Base-by-base conservation (phyloP, 2,329 filamentous ascomycete species). In the Chrysosporium queenslandicum region DNA sequence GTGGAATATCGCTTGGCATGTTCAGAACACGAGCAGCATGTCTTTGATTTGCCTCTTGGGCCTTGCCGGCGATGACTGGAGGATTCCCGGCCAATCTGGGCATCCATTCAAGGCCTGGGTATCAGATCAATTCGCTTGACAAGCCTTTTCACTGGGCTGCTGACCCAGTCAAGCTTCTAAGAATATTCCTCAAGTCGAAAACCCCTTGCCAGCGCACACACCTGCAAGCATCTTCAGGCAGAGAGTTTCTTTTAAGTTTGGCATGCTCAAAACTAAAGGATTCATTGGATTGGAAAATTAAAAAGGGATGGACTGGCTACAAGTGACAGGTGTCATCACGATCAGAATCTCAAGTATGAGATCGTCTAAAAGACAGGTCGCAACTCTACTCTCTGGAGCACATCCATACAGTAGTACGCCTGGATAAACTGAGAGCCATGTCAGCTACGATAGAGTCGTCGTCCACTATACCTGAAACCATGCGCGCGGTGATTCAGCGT, bases 401-500 rank as follows among this genome's bases (percentile, higher is more conserved):
- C 3, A 4, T 21, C 3, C 8, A 14, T 41, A 23, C 20, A 43
- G 18, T 14, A 29, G 18, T 20, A 49, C 18, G n/a, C 14, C 9
- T 42, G 12, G n/a, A 4, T 20, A 34, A 21, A 12, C 42, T 16
- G 11, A 40, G 20, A 41, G 36, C 32, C 32, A 46, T 21, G 25
- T 18, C 42, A 46, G 29, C 50, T 21, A 14, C 40, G 27, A 20
- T 8, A 21, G 7, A 36, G 2, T 43, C 8, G 20, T 34, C 42
- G 4, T 25, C 53, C n/a, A n/a, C n/a, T 4, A 50, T 53, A 29
- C 53, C 50, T 14, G 41, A 12, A 21, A 23, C 46, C 4, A 50
- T 50, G 46, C 49, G 53, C 14, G 50, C 53, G 7, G 27, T 47
- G 45, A 34, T 18, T 18, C 53, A 55, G 21, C 46, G 21, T 1